Evolutionary conservation across 441 rosid genomes (phyloP), one percentile per base, ranked within the genome.

Genomic region (Pelargonium fulgidum): DNA sequence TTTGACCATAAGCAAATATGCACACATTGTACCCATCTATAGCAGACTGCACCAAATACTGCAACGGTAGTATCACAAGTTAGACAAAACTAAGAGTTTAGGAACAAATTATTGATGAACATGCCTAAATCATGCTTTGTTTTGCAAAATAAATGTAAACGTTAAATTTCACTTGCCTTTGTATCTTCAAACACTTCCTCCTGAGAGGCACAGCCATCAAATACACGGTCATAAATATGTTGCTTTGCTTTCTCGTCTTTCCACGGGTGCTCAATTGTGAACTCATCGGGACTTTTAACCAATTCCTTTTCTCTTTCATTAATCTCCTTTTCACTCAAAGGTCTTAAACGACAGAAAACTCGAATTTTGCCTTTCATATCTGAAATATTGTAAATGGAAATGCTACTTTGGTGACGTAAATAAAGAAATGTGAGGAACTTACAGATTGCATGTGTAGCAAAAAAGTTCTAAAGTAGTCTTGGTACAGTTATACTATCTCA

Each of bases 321-420:
- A 70, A 70, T 71, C 82, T 92, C 98, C 74, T 92, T 92, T 71
- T 85, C 93, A 77, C 79, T 92, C 52, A 90, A 65, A 72, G 98
- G 98, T 77, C 97, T 85, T 73, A 90, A 56, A 20, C 99, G 91
- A 76, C 99, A 94, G 54, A 80, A 94, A 39, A 94, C 99, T 76
- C 99, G 84, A 29, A 94, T 85, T 80, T 94, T 94, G 71, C 99
- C 97, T 77, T 94, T 94, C 98, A 94, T 92, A 80, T 94, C 98
- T 94, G 72, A 72, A 75, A 72, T 69, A 42, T 42, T 71, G 61
- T 36, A 39, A 74, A 72, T 22, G 33, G 48, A 67, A 75, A 64
- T 42, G 14, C 67, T 68, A 26, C 64, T 44, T 41, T 7, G 26
- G 11, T 42, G 58, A 33, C 45, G 16, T n/a, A 22, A 58, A 62